Conservation (phyloP, 1,139 yeast genomes). For the Geotrichum phurueaensis region DNA sequence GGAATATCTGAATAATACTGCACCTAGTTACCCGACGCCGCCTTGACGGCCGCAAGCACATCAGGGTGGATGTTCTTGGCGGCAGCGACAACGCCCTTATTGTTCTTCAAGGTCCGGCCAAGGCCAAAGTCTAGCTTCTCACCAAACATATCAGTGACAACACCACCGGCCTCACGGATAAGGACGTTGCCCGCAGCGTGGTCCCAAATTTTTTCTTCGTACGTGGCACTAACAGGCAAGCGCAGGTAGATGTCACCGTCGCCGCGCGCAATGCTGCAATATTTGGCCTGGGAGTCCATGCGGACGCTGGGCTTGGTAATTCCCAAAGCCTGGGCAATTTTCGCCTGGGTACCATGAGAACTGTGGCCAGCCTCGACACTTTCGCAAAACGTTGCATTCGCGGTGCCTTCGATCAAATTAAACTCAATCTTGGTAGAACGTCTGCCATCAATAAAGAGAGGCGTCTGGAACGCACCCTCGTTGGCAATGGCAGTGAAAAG, state of each 20-base stretch:
- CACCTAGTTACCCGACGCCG: constrained; percentile 14
- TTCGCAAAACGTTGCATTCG: constrained; percentile 69
- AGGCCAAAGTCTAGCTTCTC: constrained; percentile 69
- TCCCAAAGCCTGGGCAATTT: constrained; percentile 60
- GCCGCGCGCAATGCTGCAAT: constrained; percentile 85
- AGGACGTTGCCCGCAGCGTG: constrained; percentile 94
- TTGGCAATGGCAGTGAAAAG: constrained; percentile 72
- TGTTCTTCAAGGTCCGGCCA: constrained; percentile 65
- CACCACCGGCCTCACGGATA: constrained; percentile 86
- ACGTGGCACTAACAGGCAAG: constrained; percentile 67
- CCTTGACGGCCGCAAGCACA: constrained; percentile 57
- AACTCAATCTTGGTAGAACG: constrained; percentile 29
- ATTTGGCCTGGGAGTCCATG: constrained; percentile 92
- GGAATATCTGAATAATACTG: too few species aligned
- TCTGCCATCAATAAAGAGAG: constrained; percentile 23
- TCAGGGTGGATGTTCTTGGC: constrained; percentile 53
- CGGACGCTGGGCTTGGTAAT: constrained; percentile 49
- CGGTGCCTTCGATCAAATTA: constrained; percentile 32
- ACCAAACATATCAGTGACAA: constrained; percentile 79
- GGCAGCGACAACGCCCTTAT: constrained; percentile 93
- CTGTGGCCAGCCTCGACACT: constrained; percentile 98
- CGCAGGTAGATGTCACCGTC: constrained; percentile 89
- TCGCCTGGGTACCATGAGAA: constrained; percentile 79
- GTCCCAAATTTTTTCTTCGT: constrained; percentile 96
- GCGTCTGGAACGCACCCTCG: constrained; percentile 53